Base-by-base conservation (phyloP, 1,284 basidiomycete species). In the Cryptococcus sp. region DNA sequence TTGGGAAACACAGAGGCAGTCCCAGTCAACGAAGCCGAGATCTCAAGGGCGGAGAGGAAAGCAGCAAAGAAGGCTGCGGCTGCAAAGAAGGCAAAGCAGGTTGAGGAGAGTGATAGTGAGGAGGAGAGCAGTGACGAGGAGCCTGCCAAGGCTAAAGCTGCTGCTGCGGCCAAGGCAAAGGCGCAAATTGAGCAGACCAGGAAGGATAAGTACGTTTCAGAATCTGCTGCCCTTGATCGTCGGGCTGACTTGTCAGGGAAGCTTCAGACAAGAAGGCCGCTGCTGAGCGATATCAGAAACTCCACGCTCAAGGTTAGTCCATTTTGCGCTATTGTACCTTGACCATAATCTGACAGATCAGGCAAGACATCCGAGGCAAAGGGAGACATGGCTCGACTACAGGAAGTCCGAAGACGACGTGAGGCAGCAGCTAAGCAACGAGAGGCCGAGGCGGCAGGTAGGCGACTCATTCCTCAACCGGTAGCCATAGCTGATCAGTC, bases 321-420 rank as follows among this genome's bases (percentile, higher is more conserved):
- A 24, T 18, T 25, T 23, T 24, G 47, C 42, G n/a, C 25, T 41
- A 16, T 43, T 19, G 43, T 34, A 28, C 7, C 19, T 19, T 22
- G 32, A n/a, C 34, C 46, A 36, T 42, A 14, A 34, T 16, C 41
- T 59, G 52, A 61, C 16, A 9, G 50, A 56, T 23, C 81, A 72
- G 90, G 91, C 55, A 87, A 94, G 83, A 94, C 91, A 0, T 83
- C 86, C 24, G 80, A 94, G 72, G 91, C 91, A 32, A 88, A 91
- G 76, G 72, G 83, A 4, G 91, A 96, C 73, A 82, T 96, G 42
- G 83, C 86, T 18, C 83, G 91, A 49, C 82, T 96, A n/a, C 83
- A 83, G 46, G 87, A 85, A 81, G 88, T 96, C 65, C 82, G 83
- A 58, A 83, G 83, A 53, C 87, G 92, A 56, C 85, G 91, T 50